Evolutionary conservation across 176 grass and related monocot species (phyloP).

Genomic region (Eleusine indica): DNA sequence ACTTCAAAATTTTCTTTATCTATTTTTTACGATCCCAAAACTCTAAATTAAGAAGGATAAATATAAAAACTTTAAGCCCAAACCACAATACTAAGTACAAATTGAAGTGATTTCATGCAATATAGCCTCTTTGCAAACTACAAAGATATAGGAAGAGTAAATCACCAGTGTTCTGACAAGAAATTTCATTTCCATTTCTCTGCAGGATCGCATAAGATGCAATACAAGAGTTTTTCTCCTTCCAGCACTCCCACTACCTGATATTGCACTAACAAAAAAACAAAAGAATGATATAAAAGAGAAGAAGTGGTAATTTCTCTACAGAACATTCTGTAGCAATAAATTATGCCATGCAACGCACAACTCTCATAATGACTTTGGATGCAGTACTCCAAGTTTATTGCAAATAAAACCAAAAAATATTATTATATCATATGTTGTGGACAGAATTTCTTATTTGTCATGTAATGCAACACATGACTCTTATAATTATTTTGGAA

Average conservation of each 20-base stretch:
- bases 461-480: constrained; percentile 11
- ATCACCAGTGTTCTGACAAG: constrained; percentile 93
- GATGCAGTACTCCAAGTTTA: neutral
- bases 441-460: neutral
- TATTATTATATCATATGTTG: neutral
- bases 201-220: constrained; percentile 85
- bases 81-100: constrained; percentile 38
- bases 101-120: neutral
- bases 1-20: neutral
- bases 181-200: constrained; percentile 99
- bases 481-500: constrained; percentile 4
- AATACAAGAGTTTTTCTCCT: constrained; percentile 81
- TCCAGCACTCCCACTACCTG: constrained; percentile 81
- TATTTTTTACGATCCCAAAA: neutral
- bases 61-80: constrained; percentile 37
- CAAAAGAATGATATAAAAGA: constrained; percentile 23
- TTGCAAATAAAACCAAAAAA: neutral
- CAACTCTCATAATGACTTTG: neutral
- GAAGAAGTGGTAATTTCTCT: constrained; percentile 14
- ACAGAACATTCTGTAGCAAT: neutral
- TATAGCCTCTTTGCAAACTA: constrained; percentile 22
- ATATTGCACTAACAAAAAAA: constrained; percentile 68
- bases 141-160: constrained; percentile 32
- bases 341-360: constrained; percentile 22
- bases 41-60: constrained; percentile 24